phyloP scores from a whole-genome alignment of 2,329 filamentous ascomycete genomes.

The Claviceps paspali region DNA sequence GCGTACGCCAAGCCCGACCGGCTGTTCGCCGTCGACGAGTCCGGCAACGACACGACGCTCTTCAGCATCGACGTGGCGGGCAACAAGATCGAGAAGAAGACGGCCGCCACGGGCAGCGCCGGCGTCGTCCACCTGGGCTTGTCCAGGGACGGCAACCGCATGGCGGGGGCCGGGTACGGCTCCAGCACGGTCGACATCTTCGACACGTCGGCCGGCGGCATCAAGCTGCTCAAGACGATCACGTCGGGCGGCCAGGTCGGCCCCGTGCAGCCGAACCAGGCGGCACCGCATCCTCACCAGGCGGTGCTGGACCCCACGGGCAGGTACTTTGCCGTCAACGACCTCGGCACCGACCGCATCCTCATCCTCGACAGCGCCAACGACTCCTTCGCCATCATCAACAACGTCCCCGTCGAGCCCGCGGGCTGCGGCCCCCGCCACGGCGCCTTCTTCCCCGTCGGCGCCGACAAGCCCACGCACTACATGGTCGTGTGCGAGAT shows the following conservation, averaged over 20 bases:
- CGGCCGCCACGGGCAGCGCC: conserved; percentile 17
- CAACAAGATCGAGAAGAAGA: conserved; percentile 14
- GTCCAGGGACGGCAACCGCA: conserved; percentile 26
- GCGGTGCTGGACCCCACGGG: conserved; percentile 32
- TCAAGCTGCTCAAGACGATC: conserved; percentile 25
- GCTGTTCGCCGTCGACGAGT: conserved; percentile 34
- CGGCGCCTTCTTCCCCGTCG: conserved; percentile 29
- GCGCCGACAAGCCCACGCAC: conserved; percentile 21
- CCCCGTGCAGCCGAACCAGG: conserved; percentile 19
- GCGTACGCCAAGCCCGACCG: conserved; percentile 21
- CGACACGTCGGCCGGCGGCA: conserved; percentile 22
- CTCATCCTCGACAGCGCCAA: conserved; percentile 28
- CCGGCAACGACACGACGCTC: conserved; percentile 21
- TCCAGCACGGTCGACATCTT: conserved; percentile 29
- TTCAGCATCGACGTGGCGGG: conserved; percentile 21
- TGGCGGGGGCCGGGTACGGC: conserved; percentile 29
- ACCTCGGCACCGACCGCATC: conserved; percentile 34
- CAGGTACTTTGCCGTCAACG: conserved; percentile 31
- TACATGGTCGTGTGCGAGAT: conserved; percentile 33
- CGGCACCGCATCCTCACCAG: conserved; percentile 29
- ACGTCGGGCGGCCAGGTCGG: conserved; percentile 18
- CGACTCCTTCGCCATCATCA: conserved; percentile 24
- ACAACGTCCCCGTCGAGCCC: conserved; percentile 17
- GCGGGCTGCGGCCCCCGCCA: conserved; percentile 34
- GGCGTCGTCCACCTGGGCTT: conserved; percentile 34